Conservation (phyloP, 495 filamentous ascomycete species). For the Emericellopsis terricola region DNA sequence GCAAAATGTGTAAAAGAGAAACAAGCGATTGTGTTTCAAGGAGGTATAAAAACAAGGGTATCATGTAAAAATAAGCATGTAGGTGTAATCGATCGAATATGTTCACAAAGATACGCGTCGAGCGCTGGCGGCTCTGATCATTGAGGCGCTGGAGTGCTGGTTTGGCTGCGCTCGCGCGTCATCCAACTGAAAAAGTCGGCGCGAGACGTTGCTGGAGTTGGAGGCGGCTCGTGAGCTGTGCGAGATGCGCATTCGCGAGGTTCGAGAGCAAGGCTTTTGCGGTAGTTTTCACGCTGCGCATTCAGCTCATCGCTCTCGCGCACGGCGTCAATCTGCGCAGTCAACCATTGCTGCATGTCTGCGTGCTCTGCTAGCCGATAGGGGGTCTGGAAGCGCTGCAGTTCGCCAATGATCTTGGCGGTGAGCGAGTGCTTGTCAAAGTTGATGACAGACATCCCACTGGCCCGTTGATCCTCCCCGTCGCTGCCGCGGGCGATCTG, state of each 20-base stretch:
- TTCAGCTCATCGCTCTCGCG: conserved; percentile 60
- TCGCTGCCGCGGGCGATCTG: conserved; percentile 32
- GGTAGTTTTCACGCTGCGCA: conserved; percentile 63
- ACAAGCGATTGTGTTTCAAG: too few relatives aligned
- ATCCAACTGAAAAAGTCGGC: conserved; percentile 18
- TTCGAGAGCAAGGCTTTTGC: conserved; percentile 76
- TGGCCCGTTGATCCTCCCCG: conserved; percentile 10
- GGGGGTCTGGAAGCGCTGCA: conserved; percentile 94
- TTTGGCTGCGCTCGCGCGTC: conserved; percentile 11
- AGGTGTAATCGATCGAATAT: too few relatives aligned
- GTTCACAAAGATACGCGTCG: too few relatives aligned
- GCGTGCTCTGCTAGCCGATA: conserved; percentile 72
- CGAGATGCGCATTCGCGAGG: conserved; percentile 46
- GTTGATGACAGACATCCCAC: conserved; percentile 71
- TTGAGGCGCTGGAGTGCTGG: neutral
- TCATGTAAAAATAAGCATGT: too few relatives aligned
- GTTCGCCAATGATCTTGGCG: conserved; percentile 83
- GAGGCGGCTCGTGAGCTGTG: conserved; percentile 27
- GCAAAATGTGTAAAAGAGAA: too few relatives aligned
- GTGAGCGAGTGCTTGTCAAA: conserved; percentile 96
- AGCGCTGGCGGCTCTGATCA: too few relatives aligned
- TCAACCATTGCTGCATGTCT: conserved; percentile 89
- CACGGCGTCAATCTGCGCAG: conserved; percentile 65
- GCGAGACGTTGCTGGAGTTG: neutral
- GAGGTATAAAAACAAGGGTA: too few relatives aligned